A percentile compares a stretch with the other conserved stretches of the same genome.
phyloP scores from a whole-genome alignment of 148 eudicot species.

The Cornus suecica region DNA sequence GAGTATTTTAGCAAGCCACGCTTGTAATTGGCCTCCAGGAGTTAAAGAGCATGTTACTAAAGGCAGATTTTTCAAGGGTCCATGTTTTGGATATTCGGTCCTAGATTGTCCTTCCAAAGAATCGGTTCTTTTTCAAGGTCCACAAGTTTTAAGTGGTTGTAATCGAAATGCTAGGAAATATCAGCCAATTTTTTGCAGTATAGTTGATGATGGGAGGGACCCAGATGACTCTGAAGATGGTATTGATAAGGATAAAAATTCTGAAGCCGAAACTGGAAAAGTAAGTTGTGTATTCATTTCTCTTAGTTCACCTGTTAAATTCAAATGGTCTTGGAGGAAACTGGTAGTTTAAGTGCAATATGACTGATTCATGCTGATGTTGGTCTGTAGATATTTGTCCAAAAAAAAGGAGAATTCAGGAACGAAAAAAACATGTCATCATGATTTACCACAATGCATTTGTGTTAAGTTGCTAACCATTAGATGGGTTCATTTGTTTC shows the following conservation, averaged over 20 bases:
- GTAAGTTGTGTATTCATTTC: slow-evolving; percentile 17
- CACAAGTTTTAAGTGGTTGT: slow-evolving; percentile 11
- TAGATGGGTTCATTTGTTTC: background rate
- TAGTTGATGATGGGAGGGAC: slow-evolving; percentile 26
- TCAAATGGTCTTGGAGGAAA: background rate
- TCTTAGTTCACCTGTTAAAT: background rate
- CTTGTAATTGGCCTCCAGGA: slow-evolving; percentile 19
- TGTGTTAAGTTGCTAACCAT: background rate
- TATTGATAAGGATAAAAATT: slow-evolving; percentile 18
- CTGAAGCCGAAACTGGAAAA: slow-evolving; percentile 25
- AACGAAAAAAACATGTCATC: background rate
- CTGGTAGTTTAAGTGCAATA: background rate
- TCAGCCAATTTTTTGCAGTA: slow-evolving; percentile 31
- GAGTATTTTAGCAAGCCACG: slow-evolving; percentile 25
- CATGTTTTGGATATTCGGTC: slow-evolving; percentile 25
- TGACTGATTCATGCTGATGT: background rate
- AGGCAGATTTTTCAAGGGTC: slow-evolving; percentile 13
- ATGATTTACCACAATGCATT: background rate
- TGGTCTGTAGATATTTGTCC: background rate
- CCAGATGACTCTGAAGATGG: slow-evolving; percentile 24
- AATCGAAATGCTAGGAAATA: slow-evolving; percentile 11
- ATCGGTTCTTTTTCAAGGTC: slow-evolving; percentile 16
- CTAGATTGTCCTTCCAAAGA: slow-evolving; percentile 12
- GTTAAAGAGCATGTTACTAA: slow-evolving; percentile 13
- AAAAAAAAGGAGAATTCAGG: too few relatives aligned